phyloP scores from a whole-genome alignment of 2,329 filamentous ascomycete genomes.

The Diaporthe destruens region DNA sequence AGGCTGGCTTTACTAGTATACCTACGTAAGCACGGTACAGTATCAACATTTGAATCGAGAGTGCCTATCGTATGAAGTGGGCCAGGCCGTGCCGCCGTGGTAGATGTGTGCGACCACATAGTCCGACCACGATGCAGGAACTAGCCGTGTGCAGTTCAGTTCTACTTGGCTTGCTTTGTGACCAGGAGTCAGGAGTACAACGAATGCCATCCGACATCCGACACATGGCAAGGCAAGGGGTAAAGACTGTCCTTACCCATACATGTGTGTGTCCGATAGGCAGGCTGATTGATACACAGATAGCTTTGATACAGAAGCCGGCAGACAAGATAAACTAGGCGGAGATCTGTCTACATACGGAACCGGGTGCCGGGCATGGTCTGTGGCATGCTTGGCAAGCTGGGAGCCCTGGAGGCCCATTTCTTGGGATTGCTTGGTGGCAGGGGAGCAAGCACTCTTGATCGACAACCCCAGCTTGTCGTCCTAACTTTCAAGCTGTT shows the following conservation, averaged over 20 bases:
- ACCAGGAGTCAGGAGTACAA: not conserved
- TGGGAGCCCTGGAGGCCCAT: not conserved
- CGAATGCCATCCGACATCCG: not conserved
- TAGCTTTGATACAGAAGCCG: not conserved
- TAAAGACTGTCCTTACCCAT: not conserved
- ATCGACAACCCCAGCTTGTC: not conserved
- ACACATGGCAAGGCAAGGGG: conserved; percentile 15
- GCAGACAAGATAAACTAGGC: conserved; percentile 16
- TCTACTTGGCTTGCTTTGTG: not conserved
- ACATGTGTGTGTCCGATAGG: not conserved
- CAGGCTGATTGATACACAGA: not conserved
- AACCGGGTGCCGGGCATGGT: conserved; percentile 4
- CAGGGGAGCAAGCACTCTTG: not conserved
- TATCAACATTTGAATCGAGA: no score
- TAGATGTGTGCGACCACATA: not conserved
- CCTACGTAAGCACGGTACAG: no score
- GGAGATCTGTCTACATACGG: conserved; percentile 15
- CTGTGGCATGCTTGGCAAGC: not conserved
- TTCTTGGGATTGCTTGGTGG: conserved; percentile 2
- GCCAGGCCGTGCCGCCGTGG: not conserved
- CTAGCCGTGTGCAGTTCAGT: not conserved
- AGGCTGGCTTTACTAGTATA: no score
- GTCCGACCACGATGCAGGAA: no score
- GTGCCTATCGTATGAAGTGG: not conserved
- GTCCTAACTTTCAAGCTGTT: not conserved